Percentiles rank a stretch among this genome's conserved stretches.
These are phyloP conservation scores for Penicillium silybi DNA, from an alignment of 495 filamentous ascomycete genomes.

Conservation along the genomic window DNA sequence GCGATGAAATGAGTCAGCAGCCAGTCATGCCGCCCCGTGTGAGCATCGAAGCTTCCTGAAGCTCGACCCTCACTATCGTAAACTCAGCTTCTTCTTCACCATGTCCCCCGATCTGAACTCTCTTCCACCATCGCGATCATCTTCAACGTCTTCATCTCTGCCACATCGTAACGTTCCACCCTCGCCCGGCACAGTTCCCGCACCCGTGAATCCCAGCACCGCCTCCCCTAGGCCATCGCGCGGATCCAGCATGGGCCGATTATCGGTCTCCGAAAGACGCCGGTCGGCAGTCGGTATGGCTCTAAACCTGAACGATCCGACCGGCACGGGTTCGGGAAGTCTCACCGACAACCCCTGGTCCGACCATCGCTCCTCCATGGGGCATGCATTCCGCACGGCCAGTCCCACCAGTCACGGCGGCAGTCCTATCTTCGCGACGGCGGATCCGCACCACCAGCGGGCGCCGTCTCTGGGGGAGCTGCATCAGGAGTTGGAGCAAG, in stretches of 20 bases:
- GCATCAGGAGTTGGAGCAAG: slow-evolving; percentile 90
- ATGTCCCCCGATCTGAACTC: slow-evolving; percentile 77
- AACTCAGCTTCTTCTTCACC: neutral
- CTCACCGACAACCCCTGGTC: slow-evolving; percentile 20
- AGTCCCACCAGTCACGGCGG: slow-evolving; percentile 56
- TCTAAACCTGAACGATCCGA: slow-evolving; percentile 66
- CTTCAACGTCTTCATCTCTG: slow-evolving; percentile 36
- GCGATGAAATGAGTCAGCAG: slow-evolving; percentile 9
- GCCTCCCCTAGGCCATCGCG: slow-evolving; percentile 48
- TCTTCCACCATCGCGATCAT: slow-evolving; percentile 60
- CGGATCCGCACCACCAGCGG: slow-evolving; percentile 61
- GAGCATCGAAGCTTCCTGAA: slow-evolving; percentile 7
- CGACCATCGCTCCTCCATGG: slow-evolving; percentile 45
- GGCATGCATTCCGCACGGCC: slow-evolving; percentile 45
- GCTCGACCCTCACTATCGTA: slow-evolving; percentile 2
- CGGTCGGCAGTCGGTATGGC: slow-evolving; percentile 70
- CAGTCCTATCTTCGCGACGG: slow-evolving; percentile 55
- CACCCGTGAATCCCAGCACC: slow-evolving; percentile 32
- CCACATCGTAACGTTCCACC: slow-evolving; percentile 29
- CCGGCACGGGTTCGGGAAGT: slow-evolving; percentile 57
- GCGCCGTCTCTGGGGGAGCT: slow-evolving; percentile 88
- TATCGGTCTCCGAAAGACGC: slow-evolving; percentile 42
- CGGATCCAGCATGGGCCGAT: slow-evolving; percentile 52
- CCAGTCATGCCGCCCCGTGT: neutral
- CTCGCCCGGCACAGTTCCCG: slow-evolving; percentile 23